Conservation (phyloP, 1,284 basidiomycete genomes). For the Irpex rosettiformis region DNA sequence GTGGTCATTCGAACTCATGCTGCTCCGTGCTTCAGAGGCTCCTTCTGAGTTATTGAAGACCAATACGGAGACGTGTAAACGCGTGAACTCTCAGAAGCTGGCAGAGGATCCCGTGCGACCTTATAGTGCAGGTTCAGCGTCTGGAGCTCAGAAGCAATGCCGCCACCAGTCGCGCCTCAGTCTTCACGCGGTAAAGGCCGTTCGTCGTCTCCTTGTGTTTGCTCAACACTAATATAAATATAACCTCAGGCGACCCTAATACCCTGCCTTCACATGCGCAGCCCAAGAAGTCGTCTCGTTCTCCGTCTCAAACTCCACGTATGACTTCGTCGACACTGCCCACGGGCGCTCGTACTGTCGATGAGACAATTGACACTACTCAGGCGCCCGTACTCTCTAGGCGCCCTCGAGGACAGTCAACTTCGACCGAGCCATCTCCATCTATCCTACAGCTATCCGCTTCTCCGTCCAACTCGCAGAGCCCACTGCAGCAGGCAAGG, state of each 20-base stretch:
- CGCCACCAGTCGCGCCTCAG: background rate
- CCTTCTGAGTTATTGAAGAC: background rate
- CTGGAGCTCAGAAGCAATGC: background rate
- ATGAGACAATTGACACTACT: background rate
- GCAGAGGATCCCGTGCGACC: background rate
- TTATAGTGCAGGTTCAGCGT: background rate
- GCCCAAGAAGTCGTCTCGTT: background rate
- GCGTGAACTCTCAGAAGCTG: no score
- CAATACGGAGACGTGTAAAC: background rate
- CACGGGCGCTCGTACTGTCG: background rate
- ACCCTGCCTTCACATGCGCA: background rate
- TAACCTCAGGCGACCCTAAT: background rate
- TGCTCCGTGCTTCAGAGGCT: background rate
- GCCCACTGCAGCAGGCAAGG: background rate
- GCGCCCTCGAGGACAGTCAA: conserved; percentile 2
- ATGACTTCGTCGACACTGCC: background rate
- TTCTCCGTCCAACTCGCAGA: background rate
- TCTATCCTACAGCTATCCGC: background rate
- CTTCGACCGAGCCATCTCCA: background rate
- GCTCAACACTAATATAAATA: background rate
- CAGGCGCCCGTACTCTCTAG: background rate
- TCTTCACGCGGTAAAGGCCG: background rate
- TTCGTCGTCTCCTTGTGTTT: background rate
- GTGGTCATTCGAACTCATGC: background rate
- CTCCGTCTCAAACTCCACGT: background rate